These are phyloP conservation scores for Botrytis aclada DNA, from an alignment of 2,329 filamentous ascomycete species.

Conservation along the genomic window DNA sequence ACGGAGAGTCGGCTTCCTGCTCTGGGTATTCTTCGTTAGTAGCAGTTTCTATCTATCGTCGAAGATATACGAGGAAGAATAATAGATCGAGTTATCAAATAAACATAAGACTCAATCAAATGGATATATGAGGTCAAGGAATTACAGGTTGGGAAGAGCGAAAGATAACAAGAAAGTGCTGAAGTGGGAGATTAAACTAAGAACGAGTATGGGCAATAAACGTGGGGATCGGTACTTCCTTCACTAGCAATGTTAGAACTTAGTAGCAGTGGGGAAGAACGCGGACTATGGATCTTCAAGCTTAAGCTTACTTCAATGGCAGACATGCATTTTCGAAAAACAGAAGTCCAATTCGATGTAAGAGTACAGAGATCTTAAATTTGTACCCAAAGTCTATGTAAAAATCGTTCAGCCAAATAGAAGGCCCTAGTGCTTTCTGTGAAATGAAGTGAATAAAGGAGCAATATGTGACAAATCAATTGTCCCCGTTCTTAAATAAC, in stretches of 20 bases:
- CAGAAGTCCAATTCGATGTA: background rate
- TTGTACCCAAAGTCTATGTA: background rate
- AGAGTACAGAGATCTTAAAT: background rate
- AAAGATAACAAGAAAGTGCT: background rate
- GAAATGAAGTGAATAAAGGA: background rate
- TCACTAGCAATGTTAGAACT: background rate
- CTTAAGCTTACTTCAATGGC: background rate
- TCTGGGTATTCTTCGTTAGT: background rate
- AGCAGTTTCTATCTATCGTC: background rate
- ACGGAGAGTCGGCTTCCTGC: background rate
- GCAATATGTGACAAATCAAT: background rate
- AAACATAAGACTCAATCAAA: background rate
- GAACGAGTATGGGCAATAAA: background rate
- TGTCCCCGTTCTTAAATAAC: background rate
- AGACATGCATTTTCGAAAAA: background rate
- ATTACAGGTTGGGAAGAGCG: background rate
- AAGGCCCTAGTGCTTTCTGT: background rate
- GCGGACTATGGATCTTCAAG: background rate
- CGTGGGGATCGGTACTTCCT: background rate
- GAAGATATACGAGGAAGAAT: background rate
- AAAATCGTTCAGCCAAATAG: background rate
- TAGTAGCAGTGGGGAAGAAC: background rate
- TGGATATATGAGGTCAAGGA: background rate
- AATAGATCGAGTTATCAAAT: background rate
- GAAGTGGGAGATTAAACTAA: background rate